phyloP scores from a whole-genome alignment of 805 yeast species.

The Kodamaea laetipori region DNA sequence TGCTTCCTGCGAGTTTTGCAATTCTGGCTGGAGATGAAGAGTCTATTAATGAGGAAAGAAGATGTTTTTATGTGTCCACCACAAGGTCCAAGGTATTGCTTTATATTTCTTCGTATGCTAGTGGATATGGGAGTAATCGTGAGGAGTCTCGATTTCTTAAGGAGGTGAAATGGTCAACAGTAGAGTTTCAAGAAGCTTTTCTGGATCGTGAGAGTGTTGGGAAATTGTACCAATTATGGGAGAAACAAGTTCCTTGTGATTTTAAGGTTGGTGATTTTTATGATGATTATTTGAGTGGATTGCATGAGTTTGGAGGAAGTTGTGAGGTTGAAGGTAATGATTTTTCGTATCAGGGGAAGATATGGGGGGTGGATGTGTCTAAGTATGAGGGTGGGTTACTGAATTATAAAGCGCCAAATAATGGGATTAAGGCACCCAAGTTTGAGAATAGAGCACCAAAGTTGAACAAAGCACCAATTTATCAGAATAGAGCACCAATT shows the following conservation, averaged over 20 bases:
- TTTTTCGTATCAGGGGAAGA: no score
- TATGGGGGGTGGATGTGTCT: no score
- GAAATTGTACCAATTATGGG: conserved; percentile 22
- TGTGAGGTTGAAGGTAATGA: conserved; percentile 9
- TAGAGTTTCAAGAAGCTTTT: conserved; percentile 22
- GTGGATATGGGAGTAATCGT: conserved; percentile 18
- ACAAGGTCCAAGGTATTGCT: conserved; percentile 74
- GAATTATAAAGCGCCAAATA: conserved; percentile 14
- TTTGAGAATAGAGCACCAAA: background rate
- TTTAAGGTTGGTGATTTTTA: conserved; percentile 18
- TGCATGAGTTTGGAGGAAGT: conserved; percentile 16
- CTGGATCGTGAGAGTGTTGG: conserved; percentile 17
- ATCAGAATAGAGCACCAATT: background rate
- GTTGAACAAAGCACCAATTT: background rate
- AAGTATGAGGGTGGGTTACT: no score
- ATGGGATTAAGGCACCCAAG: background rate
- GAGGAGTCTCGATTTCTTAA: conserved; percentile 35
- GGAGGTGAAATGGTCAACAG: conserved; percentile 13
- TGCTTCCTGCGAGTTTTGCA: conserved; percentile 61
- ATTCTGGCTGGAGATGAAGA: conserved; percentile 27
- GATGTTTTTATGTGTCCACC: conserved; percentile 85
- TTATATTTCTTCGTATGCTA: conserved; percentile 42
- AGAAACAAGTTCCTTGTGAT: conserved; percentile 5
- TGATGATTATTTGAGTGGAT: conserved; percentile 17
- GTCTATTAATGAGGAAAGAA: conserved; percentile 68